These are phyloP conservation scores for Lasiodiplodia citricola DNA, from an alignment of 2,329 filamentous ascomycete genomes.

Conservation along the genomic window DNA sequence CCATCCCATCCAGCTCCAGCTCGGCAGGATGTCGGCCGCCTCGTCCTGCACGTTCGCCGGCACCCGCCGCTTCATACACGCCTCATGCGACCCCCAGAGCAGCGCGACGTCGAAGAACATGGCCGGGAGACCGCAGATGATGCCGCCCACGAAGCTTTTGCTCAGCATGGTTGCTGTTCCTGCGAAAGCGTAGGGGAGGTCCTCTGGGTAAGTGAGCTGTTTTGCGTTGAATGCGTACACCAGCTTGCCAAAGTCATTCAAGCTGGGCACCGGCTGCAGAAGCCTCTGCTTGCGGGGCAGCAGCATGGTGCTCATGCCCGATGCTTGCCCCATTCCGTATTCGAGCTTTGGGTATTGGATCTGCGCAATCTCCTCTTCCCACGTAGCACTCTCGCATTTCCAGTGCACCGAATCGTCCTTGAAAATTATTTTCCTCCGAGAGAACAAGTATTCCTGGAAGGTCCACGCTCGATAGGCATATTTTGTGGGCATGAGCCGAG, in stretches of 20 bases:
- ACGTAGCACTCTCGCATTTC: constrained; percentile 8
- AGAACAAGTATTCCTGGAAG: constrained; percentile 29
- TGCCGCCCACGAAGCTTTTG: constrained; percentile 27
- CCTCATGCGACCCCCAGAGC: constrained; percentile 28
- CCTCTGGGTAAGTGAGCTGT: constrained; percentile 21
- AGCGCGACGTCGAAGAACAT: constrained; percentile 31
- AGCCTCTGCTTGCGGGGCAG: not conserved
- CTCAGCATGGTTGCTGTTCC: constrained; percentile 25
- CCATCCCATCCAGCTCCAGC: constrained; percentile 30
- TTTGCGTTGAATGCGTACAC: constrained; percentile 4
- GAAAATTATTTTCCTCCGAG: constrained; percentile 25
- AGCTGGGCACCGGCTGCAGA: not conserved
- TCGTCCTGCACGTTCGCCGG: constrained; percentile 4
- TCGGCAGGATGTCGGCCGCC: not conserved
- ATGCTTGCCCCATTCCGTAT: not conserved
- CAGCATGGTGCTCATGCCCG: not conserved
- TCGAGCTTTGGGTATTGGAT: not conserved
- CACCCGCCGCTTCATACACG: constrained; percentile 14
- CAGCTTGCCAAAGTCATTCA: constrained; percentile 1
- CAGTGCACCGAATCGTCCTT: constrained; percentile 24
- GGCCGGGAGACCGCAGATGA: constrained; percentile 30
- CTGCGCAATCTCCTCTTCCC: constrained; percentile 27
- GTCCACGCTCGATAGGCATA: constrained; percentile 27
- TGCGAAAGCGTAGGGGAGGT: constrained; percentile 28
- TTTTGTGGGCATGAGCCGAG: constrained; percentile 17